Base-by-base conservation (phyloP, 2,329 filamentous ascomycete species). In the Westerdykella aurantiaca region DNA sequence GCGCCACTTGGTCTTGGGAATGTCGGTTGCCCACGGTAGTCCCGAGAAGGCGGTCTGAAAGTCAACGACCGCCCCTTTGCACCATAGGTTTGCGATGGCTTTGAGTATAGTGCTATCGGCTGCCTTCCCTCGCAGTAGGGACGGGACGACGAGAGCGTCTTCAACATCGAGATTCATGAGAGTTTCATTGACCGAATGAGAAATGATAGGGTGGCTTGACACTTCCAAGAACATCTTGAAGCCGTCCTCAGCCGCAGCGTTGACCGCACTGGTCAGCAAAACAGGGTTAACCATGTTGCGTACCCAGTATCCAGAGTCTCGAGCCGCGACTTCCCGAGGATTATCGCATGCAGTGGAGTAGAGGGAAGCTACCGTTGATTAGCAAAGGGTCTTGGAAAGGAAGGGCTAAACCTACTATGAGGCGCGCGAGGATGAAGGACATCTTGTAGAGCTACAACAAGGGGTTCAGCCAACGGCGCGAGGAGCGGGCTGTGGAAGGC, bases 401-500 rank as follows among this genome's bases (percentile, higher is more conserved):
- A 14, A 14, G 7, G 33, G 7, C 5, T 9, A 12, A 29, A 14
- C 3, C 22, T 40, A 25, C 14, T 41, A 10, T 34, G 31, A 11
- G 45, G 25, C 12, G 38, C 23, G 6, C 44, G 35, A 4, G 60
- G 62, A 6, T 50, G 25, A 4, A 61, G 49, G 2, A 42, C 17
- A 43, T 44, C 45, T 12, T 40, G 39, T 18, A 68, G 45, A 4
- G 45, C 45, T 11, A 59, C 38, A 4, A 41, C 25, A 6, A 73
- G 49, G 6, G 65, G 58, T 12, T 52, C 45, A 0, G 52, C 52
- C 11, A 71, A 59, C 14, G 43, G 43, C 11, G 59, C 45, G 6
- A 72, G 57, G 47, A 68, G 58, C 6, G 66, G 68, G 34, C 60
- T 66, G 44, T 72, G 70, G 42, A 73, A 73, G 2, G 67, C 61